phyloP scores from a whole-genome alignment of 2,329 filamentous ascomycete genomes.

The Coniochaeta ligniaria region DNA sequence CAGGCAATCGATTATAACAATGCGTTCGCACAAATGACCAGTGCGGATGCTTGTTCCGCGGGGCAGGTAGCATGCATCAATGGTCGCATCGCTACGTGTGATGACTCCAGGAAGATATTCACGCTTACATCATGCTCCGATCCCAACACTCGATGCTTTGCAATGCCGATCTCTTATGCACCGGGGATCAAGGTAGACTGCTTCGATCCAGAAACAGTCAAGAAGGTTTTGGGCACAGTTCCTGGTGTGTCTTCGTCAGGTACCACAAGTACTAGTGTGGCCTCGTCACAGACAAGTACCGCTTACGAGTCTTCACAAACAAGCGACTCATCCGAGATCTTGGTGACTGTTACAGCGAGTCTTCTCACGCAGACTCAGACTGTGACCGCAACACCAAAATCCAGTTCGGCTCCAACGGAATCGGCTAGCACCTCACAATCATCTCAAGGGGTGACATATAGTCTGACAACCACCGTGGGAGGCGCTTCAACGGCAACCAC shows the following conservation, averaged over 20 bases:
- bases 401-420: not conserved
- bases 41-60: conserved; percentile 34
- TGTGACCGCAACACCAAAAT: conserved; percentile 6
- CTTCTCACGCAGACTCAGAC: not conserved
- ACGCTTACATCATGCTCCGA: conserved; percentile 27
- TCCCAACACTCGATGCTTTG: conserved; percentile 36
- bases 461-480: not conserved
- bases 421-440: not conserved
- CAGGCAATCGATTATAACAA: conserved; percentile 38
- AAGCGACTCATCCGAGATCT: not conserved
- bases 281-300: not conserved
- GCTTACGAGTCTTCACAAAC: not conserved
- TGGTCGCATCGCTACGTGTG: conserved; percentile 40
- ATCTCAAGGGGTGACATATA: not conserved
- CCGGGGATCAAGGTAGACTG: conserved; percentile 43
- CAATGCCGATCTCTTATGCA: conserved; percentile 43
- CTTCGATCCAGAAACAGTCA: conserved; percentile 29
- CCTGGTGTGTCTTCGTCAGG: not conserved
- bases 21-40: conserved; percentile 33
- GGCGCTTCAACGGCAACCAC: not conserved
- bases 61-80: conserved; percentile 46
- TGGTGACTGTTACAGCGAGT: not conserved
- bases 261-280: not conserved
- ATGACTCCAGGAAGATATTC: conserved; percentile 29
- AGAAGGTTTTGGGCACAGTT: conserved; percentile 30